Conservation (phyloP, 2,329 filamentous ascomycete genomes). For the Laburnicola sp. region DNA sequence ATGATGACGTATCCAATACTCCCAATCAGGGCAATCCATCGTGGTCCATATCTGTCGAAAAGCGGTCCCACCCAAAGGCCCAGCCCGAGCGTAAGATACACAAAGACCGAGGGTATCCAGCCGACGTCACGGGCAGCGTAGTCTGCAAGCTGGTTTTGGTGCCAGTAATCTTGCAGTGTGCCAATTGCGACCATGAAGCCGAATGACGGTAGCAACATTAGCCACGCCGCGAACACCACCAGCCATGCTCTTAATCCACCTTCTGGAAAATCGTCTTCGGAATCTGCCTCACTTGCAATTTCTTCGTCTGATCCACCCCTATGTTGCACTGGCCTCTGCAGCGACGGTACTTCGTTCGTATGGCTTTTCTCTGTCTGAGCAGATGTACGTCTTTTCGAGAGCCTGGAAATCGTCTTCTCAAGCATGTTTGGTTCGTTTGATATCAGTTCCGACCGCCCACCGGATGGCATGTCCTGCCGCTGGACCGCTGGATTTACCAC, state of each 20-base stretch:
- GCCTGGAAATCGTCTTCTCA: conserved; percentile 9
- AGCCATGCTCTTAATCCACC: conserved; percentile 47
- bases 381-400: conserved; percentile 13
- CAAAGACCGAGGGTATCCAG: conserved; percentile 91
- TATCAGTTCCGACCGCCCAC: conserved; percentile 4
- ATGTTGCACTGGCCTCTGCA: not conserved
- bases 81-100: conserved; percentile 79
- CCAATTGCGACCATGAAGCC: conserved; percentile 57
- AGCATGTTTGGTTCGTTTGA: conserved; percentile 23
- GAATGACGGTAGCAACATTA: conserved; percentile 39
- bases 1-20: conserved; percentile 33
- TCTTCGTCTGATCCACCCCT: conserved; percentile 12
- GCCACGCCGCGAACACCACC: conserved; percentile 44
- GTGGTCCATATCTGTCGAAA: conserved; percentile 51
- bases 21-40: conserved; percentile 39
- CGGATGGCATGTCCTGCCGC: conserved; percentile 23
- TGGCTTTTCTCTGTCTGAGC: conserved; percentile 1
- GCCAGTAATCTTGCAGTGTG: conserved; percentile 79
- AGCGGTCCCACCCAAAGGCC: conserved; percentile 84
- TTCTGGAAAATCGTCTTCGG: conserved; percentile 42
- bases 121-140: conserved; percentile 67
- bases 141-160: conserved; percentile 68
- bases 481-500: conserved; percentile 31
- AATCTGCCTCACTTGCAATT: conserved; percentile 16
- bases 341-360: conserved; percentile 20